Conservation (phyloP, 768 basidiomycete species). For the Phanerochaete carnosa region DNA sequence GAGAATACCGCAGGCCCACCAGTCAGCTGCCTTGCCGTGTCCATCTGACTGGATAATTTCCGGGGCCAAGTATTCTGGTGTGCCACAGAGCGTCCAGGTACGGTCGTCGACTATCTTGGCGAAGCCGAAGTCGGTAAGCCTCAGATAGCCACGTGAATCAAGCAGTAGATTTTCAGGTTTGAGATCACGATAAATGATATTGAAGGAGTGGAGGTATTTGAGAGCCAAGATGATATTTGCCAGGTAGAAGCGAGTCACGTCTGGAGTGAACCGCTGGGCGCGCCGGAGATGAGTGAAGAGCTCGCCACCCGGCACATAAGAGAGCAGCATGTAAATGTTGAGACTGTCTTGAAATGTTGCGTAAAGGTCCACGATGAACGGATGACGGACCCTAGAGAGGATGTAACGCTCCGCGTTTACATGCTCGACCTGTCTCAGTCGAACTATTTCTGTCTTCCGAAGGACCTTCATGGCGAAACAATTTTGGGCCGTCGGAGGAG, state of each 20-base stretch:
- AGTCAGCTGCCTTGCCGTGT: slow-evolving; percentile 97
- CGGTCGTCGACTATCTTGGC: slow-evolving; percentile 97
- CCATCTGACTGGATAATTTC: slow-evolving; percentile 98
- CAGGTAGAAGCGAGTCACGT: slow-evolving; percentile 97
- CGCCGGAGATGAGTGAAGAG: slow-evolving; percentile 95
- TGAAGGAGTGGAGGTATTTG: slow-evolving; percentile 91
- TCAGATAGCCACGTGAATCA: slow-evolving; percentile 89
- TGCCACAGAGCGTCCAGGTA: slow-evolving; percentile 96
- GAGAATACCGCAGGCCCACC: slow-evolving; percentile 98
- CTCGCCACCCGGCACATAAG: slow-evolving; percentile 95
- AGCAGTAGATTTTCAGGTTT: slow-evolving; percentile 99
- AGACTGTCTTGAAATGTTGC: slow-evolving; percentile 93
- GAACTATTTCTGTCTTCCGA: slow-evolving; percentile 80
- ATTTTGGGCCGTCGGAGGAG: slow-evolving; percentile 44
- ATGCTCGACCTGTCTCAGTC: slow-evolving; percentile 94
- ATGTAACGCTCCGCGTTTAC: slow-evolving; percentile 96
- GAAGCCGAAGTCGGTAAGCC: slow-evolving; percentile 97
- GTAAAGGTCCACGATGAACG: slow-evolving; percentile 95
- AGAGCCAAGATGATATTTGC: slow-evolving; percentile 94
- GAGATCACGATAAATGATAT: slow-evolving; percentile 97
- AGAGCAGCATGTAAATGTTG: slow-evolving; percentile 98
- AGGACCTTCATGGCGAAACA: slow-evolving; percentile 90
- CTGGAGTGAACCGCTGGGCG: slow-evolving; percentile 91
- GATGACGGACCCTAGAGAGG: slow-evolving; percentile 86
- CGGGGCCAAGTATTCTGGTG: slow-evolving; percentile 95